Conservation (phyloP, 352 stramenopile species). For the Phytophthora ohioensis region DNA sequence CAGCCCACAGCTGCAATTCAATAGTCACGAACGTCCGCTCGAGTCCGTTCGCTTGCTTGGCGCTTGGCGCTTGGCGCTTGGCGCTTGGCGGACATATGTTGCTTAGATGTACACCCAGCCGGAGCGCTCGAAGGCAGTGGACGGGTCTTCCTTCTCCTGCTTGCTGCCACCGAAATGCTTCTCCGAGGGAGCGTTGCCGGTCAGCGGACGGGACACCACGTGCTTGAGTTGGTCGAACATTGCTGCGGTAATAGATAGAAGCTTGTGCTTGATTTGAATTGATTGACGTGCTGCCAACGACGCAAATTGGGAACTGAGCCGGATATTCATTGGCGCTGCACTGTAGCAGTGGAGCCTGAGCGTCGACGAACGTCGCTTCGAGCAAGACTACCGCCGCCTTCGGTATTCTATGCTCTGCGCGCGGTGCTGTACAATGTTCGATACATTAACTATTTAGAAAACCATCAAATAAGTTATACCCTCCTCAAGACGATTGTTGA, state of each 20-base stretch:
- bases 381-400: slow-evolving; percentile 21
- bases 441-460: not conserved
- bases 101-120: slow-evolving; percentile 81
- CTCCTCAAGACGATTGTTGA: slow-evolving; percentile 27
- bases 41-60: slow-evolving; percentile 15
- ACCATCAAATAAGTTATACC: not conserved
- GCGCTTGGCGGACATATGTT: too few species aligned
- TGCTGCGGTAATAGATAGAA: not conserved
- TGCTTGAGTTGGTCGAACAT: slow-evolving; percentile 86
- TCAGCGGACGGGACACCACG: slow-evolving; percentile 52
- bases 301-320: slow-evolving; percentile 56
- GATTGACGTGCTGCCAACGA: slow-evolving; percentile 24
- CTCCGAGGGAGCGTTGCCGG: slow-evolving; percentile 43
- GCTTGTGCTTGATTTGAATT: slow-evolving; percentile 23
- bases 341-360: slow-evolving; percentile 6
- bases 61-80: too few species aligned
- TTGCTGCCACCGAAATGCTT: slow-evolving; percentile 53
- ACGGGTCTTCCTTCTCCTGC: slow-evolving; percentile 57
- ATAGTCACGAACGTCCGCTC: slow-evolving; percentile 15
- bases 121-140: slow-evolving; percentile 80
- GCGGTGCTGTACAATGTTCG: not conserved
- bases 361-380: slow-evolving; percentile 18
- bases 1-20: not conserved
- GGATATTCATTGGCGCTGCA: not conserved
- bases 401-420: not conserved